These are phyloP conservation scores for Tephrocybe sp. DNA, from an alignment of 768 basidiomycete genomes.

Conservation along the genomic window DNA sequence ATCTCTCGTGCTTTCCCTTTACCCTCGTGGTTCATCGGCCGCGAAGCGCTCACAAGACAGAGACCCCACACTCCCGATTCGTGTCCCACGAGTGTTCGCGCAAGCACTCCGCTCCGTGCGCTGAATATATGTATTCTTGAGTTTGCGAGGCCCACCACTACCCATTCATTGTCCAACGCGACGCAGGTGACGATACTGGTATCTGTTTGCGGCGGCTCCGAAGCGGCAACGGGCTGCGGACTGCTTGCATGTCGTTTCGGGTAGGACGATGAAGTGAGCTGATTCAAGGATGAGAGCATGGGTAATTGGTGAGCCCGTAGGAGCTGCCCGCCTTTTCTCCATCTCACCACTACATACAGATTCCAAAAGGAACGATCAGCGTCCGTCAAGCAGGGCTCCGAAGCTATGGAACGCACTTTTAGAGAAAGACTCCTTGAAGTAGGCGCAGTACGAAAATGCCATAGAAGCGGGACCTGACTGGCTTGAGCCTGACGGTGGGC, in stretches of 20 bases:
- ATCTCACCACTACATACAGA: conserved; percentile 62
- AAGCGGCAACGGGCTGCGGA: conserved; percentile 52
- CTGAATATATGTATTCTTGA: conserved; percentile 85
- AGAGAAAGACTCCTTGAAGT: conserved; percentile 73
- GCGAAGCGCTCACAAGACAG: conserved; percentile 10
- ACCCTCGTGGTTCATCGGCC: not conserved
- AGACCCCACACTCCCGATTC: conserved; percentile 14
- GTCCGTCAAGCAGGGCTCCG: too few species aligned
- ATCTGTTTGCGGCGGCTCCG: conserved; percentile 21
- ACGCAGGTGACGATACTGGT: conserved; percentile 83
- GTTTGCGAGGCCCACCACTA: conserved; percentile 89
- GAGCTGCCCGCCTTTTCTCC: conserved; percentile 73
- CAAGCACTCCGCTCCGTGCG: conserved; percentile 75
- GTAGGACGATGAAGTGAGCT: conserved; percentile 83
- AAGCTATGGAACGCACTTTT: conserved; percentile 58
- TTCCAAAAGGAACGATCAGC: conserved; percentile 1
- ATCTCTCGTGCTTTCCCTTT: too few species aligned
- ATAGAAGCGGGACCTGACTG: conserved; percentile 1
- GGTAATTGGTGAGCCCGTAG: conserved; percentile 71
- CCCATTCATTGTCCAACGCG: conserved; percentile 79
- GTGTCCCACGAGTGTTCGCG: conserved; percentile 34
- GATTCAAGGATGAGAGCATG: conserved; percentile 51
- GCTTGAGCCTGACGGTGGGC: conserved; percentile 2
- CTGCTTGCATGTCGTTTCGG: too few species aligned
- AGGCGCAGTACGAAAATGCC: conserved; percentile 59